phyloP scores from a whole-genome alignment of 805 yeast genomes.

The Yamadazyma tumulicola region DNA sequence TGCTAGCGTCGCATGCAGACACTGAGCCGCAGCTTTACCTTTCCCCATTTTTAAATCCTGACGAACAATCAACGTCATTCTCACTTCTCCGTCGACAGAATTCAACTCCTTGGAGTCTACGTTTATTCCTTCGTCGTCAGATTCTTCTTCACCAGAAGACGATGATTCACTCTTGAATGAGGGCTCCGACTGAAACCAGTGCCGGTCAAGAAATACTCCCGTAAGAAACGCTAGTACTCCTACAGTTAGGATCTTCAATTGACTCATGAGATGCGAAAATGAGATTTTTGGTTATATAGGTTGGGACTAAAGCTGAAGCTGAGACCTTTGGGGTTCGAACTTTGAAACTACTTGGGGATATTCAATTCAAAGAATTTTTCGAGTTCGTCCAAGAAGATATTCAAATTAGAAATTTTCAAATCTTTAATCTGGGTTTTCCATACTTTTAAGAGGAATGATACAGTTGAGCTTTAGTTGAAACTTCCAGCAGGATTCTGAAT shows the following conservation, averaged over 20 bases:
- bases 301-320: not conserved
- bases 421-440: too few relatives aligned
- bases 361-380: too few relatives aligned
- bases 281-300: not conserved
- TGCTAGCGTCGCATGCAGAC: constrained; percentile 95
- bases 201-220: not conserved
- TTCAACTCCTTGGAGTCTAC: constrained; percentile 60
- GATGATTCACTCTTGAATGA: too few relatives aligned
- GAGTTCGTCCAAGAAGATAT: too few relatives aligned
- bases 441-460: too few relatives aligned
- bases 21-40: constrained; percentile 97
- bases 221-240: not conserved
- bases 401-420: too few relatives aligned
- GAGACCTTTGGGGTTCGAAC: not conserved
- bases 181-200: too few relatives aligned
- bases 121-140: constrained; percentile 50
- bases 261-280: not conserved
- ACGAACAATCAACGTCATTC: constrained; percentile 85
- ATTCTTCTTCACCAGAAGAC: constrained; percentile 13
- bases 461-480: too few relatives aligned
- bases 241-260: not conserved
- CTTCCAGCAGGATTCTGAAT: too few relatives aligned
- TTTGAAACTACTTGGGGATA: too few relatives aligned
- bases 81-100: constrained; percentile 71
- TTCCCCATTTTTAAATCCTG: constrained; percentile 88